phyloP scores from a whole-genome alignment of 352 stramenopile species.

The Poterioochromonas sp. region DNA sequence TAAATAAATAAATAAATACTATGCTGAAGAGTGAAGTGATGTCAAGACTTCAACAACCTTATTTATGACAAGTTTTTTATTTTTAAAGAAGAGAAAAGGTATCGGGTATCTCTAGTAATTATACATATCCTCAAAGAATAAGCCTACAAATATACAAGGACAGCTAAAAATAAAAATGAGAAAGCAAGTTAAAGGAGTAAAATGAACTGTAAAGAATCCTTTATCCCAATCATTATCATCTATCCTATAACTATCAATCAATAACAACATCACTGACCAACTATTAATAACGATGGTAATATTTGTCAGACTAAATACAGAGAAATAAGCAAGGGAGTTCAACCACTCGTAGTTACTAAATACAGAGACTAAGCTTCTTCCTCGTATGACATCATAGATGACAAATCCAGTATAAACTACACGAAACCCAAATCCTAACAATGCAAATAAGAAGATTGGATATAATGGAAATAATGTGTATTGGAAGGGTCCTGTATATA shows the following conservation, averaged over 20 bases:
- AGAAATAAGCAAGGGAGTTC: conserved; percentile 9
- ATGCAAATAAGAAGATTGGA: too few relatives aligned
- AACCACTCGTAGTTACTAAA: background rate
- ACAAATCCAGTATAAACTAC: too few relatives aligned
- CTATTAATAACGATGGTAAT: conserved; percentile 17
- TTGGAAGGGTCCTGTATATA: too few relatives aligned
- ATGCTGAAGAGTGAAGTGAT: conserved; percentile 13
- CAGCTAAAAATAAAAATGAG: conserved; percentile 17
- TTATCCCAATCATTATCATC: conserved; percentile 15
- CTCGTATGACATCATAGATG: background rate
- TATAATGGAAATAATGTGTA: too few relatives aligned
- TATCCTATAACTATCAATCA: conserved; percentile 17
- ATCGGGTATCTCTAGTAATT: conserved; percentile 14
- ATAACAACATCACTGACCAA: conserved; percentile 14
- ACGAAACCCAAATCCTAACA: too few relatives aligned
- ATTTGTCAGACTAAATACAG: conserved; percentile 15
- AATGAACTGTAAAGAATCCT: conserved; percentile 15
- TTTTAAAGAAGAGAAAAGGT: conserved; percentile 17
- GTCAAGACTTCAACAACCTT: conserved; percentile 13
- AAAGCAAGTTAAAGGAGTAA: conserved; percentile 15
- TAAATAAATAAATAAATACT: conserved; percentile 20
- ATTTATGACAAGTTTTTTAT: conserved; percentile 19
- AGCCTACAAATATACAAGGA: conserved; percentile 14
- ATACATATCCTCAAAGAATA: conserved; percentile 17
- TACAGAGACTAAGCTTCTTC: background rate